Base-by-base conservation (phyloP, 179 eudicot genomes). In the Dionaea muscipula region DNA sequence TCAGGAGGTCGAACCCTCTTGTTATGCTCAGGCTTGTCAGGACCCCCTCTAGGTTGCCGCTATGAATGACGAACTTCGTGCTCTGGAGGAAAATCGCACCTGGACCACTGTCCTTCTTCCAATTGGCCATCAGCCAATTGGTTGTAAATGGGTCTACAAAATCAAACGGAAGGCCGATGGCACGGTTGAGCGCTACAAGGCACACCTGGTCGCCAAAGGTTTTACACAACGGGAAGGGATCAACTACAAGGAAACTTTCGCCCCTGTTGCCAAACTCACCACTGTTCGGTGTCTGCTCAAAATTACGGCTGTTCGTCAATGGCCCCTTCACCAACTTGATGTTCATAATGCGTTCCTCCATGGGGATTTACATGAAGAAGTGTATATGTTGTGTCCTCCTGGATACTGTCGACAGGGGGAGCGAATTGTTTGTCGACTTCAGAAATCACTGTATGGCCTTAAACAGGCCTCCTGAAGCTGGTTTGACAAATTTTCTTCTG, bases 261-360 rank as follows among this genome's bases (percentile, higher is more conserved):
- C 45, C 3, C 16, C 45, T 2, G 19, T 40, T 5, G 19, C 45
- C 3, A 7, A 40, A 15, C 45, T 40, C 3, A 15, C 11, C 4
- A 40, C 45, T 2, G 45, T 40, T 17, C 45, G 45, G 3, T 13
- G 45, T 15, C 17, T 60, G 2, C 9, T 60, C 0, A 23, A 26
- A 4, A 4, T 60, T 0, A 38, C 57, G 1, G 26, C 26, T 0
- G 15, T 10, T 1, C 16, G 21, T 3, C 26, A 20, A 7, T 60
- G 65, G 65, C 3, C 27, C 1, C 4, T 60, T 0, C 48, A 50
- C 3, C 65, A 60, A 19, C n/a, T 60, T 0, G 65, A 60, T 14
- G 27, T 60, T 1, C 9, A 48, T 15, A 49, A 37, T 11, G 47
- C 64, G 0, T 60, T 60, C 10, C 31, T 48, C 7, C 56, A 60